Conservation (phyloP, 1,284 basidiomycete species). For the Cutaneotrichosporon mucoides region DNA sequence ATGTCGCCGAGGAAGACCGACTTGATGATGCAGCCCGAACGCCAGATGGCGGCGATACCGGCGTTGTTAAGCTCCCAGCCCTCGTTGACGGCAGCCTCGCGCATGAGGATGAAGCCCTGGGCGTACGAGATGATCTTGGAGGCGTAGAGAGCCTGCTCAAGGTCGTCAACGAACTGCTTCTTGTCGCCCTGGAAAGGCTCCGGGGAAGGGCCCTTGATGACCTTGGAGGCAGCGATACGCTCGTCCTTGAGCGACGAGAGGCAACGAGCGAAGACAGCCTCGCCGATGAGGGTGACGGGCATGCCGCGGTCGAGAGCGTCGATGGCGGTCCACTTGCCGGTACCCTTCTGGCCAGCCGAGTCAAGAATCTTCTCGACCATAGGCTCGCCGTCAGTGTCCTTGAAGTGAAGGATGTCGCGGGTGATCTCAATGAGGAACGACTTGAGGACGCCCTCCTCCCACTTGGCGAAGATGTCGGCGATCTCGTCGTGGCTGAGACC, state of each 20-base stretch:
- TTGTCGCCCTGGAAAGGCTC: constrained; percentile 97
- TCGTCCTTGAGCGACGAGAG: constrained; percentile 97
- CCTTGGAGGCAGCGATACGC: constrained; percentile 87
- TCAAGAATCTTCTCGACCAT: constrained; percentile 93
- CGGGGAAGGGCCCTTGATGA: constrained; percentile 81
- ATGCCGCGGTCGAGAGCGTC: constrained; percentile 94
- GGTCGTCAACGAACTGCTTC: constrained; percentile 92
- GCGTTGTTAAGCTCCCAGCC: constrained; percentile 64
- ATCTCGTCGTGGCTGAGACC: constrained; percentile 80
- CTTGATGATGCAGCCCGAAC: constrained; percentile 99
- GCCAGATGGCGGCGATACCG: constrained; percentile 99
- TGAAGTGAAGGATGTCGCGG: constrained; percentile 88
- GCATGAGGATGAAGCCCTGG: constrained; percentile 99
- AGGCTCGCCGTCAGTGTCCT: constrained; percentile 83
- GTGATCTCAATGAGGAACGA: constrained; percentile 99
- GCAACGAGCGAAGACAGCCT: constrained; percentile 99
- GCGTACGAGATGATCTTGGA: constrained; percentile 99
- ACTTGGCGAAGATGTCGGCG: constrained; percentile 78
- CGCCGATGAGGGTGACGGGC: constrained; percentile 95
- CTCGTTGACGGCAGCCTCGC: constrained; percentile 95
- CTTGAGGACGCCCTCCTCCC: constrained; percentile 99
- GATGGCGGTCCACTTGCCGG: constrained; percentile 99
- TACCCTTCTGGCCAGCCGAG: constrained; percentile 97
- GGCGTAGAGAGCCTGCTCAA: constrained; percentile 98
- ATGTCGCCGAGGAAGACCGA: constrained; percentile 92